Evolutionary conservation across 2,329 filamentous ascomycete genomes (phyloP), one percentile per base, ranked within the genome.

Genomic region (Aureobasidium pullulans): DNA sequence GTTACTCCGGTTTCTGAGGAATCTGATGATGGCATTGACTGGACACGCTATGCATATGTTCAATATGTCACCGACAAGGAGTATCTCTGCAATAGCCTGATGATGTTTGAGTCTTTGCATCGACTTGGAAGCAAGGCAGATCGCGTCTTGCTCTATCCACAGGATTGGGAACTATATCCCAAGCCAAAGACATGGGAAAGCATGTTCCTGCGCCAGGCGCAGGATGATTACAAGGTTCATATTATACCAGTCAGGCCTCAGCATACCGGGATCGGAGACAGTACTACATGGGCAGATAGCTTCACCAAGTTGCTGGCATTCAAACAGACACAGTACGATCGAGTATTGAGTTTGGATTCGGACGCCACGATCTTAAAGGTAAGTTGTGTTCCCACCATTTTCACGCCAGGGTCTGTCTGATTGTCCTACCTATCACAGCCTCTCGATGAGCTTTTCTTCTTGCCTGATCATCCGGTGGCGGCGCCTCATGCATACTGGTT

Each of bases 401-500:
- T 34, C 28, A 54, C 32, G 37, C 6, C 36, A 43, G 37, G 28
- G 15, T 37, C 37, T 15, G 36, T 54, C 39, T 54, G 16, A 54
- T n/a, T 34, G 37, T 54, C 29, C 9, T 32, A 53, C 36, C 11
- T 34, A 31, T 10, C 3, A 39, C 75, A 84, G 60, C 72, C 77
- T n/a, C 80, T 89, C 75, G 87, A 90, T 64, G 85, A 88, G 59
- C 77, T 89, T 0, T 90, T 90, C 71, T 77, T 86, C 43, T 75
- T 87, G 1, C 87, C 87, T 0, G 69, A 74, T 1, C 77, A 80
- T 1, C 75, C 80, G 1, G 78, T 86, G 4, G 85, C 85, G 2
- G 85, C 88, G 79, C 84, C 86, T 1, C 81, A 83, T 34, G 86
- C 86, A 11, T 89, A 89, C 69, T 89, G 86, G 86, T 74, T 83